These are phyloP conservation scores for Tympanopsis confertula DNA, from an alignment of 2,329 filamentous ascomycete species.

Conservation along the genomic window DNA sequence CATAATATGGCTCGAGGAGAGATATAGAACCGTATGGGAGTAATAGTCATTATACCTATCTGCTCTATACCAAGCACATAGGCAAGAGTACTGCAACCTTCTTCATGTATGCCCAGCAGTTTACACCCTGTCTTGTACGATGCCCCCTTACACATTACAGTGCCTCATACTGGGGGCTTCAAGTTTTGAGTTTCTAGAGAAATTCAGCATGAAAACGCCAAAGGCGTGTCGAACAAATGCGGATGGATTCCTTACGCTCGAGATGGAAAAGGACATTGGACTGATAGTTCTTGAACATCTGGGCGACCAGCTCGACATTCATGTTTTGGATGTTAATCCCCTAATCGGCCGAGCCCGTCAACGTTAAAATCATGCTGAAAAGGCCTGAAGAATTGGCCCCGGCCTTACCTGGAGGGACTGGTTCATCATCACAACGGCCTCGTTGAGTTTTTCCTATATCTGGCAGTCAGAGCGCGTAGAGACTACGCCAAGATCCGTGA, in stretches of 20 bases:
- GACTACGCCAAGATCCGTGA: conserved; percentile 2
- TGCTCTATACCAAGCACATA: no score
- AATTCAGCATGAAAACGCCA: conserved; percentile 7
- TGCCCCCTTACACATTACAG: no score
- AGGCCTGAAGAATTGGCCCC: conserved; percentile 1
- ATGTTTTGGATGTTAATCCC: conserved; percentile 98
- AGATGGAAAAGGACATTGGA: conserved; percentile 95
- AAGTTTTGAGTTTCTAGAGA: conserved; percentile 67
- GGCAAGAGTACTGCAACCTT: no score
- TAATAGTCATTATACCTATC: no score
- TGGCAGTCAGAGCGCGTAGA: conserved; percentile 4
- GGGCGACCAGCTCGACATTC: conserved; percentile 93
- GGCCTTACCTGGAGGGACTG: conserved; percentile 67
- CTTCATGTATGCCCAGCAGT: no score
- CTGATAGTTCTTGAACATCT: conserved; percentile 99
- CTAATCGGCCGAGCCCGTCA: conserved; percentile 27
- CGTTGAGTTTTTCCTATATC: conserved; percentile 84
- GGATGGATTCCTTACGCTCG: conserved; percentile 53
- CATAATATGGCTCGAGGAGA: no score
- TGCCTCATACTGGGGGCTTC: conserved; percentile 61
- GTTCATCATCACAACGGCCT: conserved; percentile 84
- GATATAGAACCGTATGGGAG: no score
- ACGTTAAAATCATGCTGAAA: conserved; percentile 2
- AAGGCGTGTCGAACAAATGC: not conserved
- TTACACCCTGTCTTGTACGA: no score